A percentile compares a stretch with the other conserved stretches of the same genome.
These are phyloP conservation scores for Kodamaea hsintzibuensis DNA, from an alignment of 805 yeast genomes.

Conservation along the genomic window DNA sequence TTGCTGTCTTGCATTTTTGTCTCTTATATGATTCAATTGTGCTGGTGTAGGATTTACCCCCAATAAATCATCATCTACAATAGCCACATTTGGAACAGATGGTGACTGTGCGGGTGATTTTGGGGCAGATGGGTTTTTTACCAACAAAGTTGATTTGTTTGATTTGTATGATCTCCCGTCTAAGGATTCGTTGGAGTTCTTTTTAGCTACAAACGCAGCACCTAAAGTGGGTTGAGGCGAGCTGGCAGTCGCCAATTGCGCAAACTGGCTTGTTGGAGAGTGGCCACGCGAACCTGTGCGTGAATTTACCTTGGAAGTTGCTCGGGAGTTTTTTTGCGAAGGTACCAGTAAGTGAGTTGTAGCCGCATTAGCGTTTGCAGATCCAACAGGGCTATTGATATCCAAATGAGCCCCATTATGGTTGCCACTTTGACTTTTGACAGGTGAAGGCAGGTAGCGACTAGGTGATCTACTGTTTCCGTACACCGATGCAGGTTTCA, in stretches of 20 bases:
- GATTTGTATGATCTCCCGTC: background rate
- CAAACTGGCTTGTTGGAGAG: background rate
- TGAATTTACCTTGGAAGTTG: background rate
- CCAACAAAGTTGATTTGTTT: background rate
- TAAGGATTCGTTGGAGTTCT: background rate
- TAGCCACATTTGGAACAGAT: too few species aligned
- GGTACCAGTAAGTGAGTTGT: background rate
- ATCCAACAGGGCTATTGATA: too few species aligned
- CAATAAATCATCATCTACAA: constrained; percentile 24
- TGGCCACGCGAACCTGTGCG: background rate
- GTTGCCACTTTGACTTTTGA: too few species aligned
- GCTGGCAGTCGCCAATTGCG: background rate
- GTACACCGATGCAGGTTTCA: background rate
- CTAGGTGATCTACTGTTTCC: background rate
- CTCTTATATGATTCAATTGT: constrained; percentile 26
- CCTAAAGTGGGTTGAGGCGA: background rate
- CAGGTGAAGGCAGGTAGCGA: background rate
- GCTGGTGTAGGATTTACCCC: constrained; percentile 42
- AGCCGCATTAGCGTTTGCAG: too few species aligned
- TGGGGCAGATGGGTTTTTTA: background rate
- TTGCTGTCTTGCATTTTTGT: constrained; percentile 10
- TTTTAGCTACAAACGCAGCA: background rate
- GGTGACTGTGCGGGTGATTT: background rate
- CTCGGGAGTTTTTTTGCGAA: background rate
- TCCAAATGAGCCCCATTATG: too few species aligned